Evolutionary conservation across 164 flowering plant genomes (phyloP).

Genomic region (Tetrastigma voinierianum): DNA sequence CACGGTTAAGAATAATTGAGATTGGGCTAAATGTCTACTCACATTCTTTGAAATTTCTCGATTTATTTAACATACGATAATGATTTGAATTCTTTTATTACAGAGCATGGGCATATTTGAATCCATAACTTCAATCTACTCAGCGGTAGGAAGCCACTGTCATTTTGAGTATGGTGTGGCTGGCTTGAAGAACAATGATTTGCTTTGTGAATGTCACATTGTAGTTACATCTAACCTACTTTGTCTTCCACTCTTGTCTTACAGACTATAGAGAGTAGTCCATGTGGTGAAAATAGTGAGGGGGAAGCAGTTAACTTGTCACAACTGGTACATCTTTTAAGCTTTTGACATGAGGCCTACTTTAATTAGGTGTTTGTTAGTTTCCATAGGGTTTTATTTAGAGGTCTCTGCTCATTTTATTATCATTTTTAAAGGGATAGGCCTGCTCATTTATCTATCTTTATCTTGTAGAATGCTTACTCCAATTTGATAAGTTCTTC

Average conservation of each 20-base stretch:
- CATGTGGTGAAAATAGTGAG: constrained; percentile 76
- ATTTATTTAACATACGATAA: neutral
- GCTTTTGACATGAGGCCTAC: neutral
- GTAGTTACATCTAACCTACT: no score
- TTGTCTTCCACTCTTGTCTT: constrained; percentile 12
- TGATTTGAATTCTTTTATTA: constrained; percentile 22
- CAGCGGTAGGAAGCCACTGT: constrained; percentile 99
- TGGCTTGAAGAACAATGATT: neutral
- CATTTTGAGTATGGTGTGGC: no score
- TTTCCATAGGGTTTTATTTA: neutral
- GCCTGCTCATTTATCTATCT: no score
- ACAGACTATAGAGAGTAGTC: constrained; percentile 96
- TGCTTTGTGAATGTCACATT: no score
- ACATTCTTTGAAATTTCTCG: neutral
- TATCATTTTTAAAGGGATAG: no score
- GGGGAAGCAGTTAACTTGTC: constrained; percentile 91
- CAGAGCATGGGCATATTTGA: constrained; percentile 99
- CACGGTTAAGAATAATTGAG: no score
- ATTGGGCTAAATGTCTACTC: no score
- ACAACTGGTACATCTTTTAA: constrained; percentile 65
- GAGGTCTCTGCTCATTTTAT: neutral
- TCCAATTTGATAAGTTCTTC: neutral
- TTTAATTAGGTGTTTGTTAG: neutral
- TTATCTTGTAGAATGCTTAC: no score
- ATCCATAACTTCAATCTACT: constrained; percentile 90